These are phyloP conservation scores for Mitragyna speciosa DNA, from an alignment of 257 asterid genomes.

Conservation along the genomic window DNA sequence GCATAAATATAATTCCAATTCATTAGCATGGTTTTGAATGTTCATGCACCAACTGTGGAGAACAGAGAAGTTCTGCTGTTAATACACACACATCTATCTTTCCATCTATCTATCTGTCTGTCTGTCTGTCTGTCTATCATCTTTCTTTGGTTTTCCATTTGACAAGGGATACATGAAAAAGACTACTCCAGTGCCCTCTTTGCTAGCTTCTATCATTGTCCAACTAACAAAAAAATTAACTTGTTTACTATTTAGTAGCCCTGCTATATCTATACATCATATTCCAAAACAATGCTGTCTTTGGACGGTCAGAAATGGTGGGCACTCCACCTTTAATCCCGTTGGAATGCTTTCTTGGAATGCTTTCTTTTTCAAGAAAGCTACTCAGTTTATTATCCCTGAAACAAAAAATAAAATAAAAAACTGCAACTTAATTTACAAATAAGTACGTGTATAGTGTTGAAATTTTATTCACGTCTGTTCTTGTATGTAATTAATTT, in stretches of 20 bases:
- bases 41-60: slow-evolving; percentile 12
- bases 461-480: not conserved
- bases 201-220: slow-evolving; percentile 23
- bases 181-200: slow-evolving; percentile 32
- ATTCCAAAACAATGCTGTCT: slow-evolving; percentile 3
- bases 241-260: not conserved
- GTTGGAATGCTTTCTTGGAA: too few species aligned
- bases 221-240: slow-evolving; percentile 30
- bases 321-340: not conserved
- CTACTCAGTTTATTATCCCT: not conserved
- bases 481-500: not conserved
- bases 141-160: slow-evolving; percentile 34
- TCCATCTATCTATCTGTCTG: too few species aligned
- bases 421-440: not conserved
- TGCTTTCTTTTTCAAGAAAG: slow-evolving; percentile 18
- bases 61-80: slow-evolving; percentile 31
- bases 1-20: not conserved
- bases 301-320: slow-evolving; percentile 21
- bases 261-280: not conserved
- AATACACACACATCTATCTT: too few species aligned
- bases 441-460: too few species aligned
- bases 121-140: too few species aligned
- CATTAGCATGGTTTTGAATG: not conserved
- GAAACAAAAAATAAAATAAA: not conserved
- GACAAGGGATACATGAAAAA: slow-evolving; percentile 30